Evolutionary conservation across 2,329 filamentous ascomycete species (phyloP), one percentile per base, ranked within the genome.

Genomic region (Apiospora malaysiana): DNA sequence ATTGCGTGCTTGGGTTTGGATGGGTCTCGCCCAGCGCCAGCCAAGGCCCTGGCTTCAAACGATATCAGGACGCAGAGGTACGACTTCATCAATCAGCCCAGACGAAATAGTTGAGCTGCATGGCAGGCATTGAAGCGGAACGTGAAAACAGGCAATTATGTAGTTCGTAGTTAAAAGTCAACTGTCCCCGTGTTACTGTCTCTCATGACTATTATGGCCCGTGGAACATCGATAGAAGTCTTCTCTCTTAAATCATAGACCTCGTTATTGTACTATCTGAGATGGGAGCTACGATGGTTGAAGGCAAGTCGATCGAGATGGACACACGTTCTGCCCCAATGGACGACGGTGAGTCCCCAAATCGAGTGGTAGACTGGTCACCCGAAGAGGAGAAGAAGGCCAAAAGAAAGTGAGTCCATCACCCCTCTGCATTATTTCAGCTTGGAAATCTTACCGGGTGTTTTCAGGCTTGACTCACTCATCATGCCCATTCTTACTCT

Each of bases 321-420:
- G 25, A 56, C 49, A 56, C 2, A 14, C 12, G 5, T 32, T 56
- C 25, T 56, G 25, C 18, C 25, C 12, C n/a, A 7, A 16, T 12
- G 4, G 49, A 32, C 25, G 49, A 27, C 2, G 14, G 18, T 8
- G 25, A 18, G 49, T 18, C 8, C 16, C 25, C 25, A 32, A 18
- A 32, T 18, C 49, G 49, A 32, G 49, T 56, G 25, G 68, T 67
- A 14, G 72, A 72, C 32, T 76, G 74, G 74, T 72, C 72, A 32
- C 7, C 32, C 4, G 56, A 72, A 23, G 71, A 74, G 51, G 74
- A 76, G 49, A 32, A 59, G 14, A 72, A 47, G 42, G 74, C 74
- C 2, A 75, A 72, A 65, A 70, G 68, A 51, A 76, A 74, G 74
- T 74, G 40, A 63, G 73, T 9, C 32, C 4, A 32, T 18, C 51